Evolutionary conservation across 2,329 filamentous ascomycete species (phyloP), one percentile per base, ranked within the genome.

Genomic region (Fusarium sublunatum): DNA sequence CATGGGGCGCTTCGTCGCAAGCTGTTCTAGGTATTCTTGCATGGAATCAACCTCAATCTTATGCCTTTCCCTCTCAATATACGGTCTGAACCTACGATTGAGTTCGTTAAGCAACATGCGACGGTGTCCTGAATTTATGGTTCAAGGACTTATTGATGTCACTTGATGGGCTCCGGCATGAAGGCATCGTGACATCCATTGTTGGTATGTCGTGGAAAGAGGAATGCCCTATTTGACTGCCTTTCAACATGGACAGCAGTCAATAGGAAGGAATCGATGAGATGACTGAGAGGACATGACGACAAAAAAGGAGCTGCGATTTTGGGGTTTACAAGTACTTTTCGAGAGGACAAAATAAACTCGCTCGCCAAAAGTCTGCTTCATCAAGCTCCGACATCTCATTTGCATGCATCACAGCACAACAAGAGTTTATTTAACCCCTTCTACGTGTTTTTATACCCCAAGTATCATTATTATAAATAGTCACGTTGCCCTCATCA

Each of bases 321-420:
- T 28, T 26, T 32, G 39, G 32, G 15, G 34, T 35, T 35, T 26
- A 24, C 3, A 9, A 3, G 26, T 39, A 39, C 25, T n/a, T n/a
- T 28, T 31, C 19, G 13, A 35, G 22, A 22, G 24, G 36, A 38
- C n/a, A 26, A 28, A n/a, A 31, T 36, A 42, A 36, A 42, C 35
- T 54, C 31, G 24, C 41, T 36, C 11, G 10, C 22, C 36, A 9
- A 28, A 54, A 42, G 13, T 32, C 44, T 50, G 38, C 26, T 42
- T 35, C n/a, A 31, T 26, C 26, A 38, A 26, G 9, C 45, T 24
- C 40, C 25, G 45, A 49, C n/a, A 42, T 36, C 26, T 32, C 13
- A 22, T 6, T 28, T 25, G 3, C 7, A 6, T 34, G 25, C 26
- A 25, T 31, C 25, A 10, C 25, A 49, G 35, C 34, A 34, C 13